phyloP scores from a whole-genome alignment of 106 monocot genomes.

The Dendrobium nobile region DNA sequence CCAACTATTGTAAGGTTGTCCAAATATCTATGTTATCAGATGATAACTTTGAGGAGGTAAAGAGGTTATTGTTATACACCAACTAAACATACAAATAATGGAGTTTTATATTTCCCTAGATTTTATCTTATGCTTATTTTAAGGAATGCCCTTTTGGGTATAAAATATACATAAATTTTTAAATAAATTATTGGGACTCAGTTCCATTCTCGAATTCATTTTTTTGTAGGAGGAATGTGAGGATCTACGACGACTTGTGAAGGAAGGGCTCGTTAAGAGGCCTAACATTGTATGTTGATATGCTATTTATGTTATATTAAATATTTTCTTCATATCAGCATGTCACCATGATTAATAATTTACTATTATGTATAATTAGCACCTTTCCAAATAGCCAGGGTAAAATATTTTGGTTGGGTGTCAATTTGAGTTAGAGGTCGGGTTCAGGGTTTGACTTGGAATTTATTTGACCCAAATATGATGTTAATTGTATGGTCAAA shows the following conservation, averaged over 20 bases:
- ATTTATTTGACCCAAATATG: not conserved
- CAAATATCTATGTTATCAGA: slow-evolving; percentile 54
- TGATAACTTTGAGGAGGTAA: slow-evolving; percentile 78
- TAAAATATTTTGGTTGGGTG: not conserved
- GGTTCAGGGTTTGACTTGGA: not conserved
- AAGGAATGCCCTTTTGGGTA: not conserved
- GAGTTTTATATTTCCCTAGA: not conserved
- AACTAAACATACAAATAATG: not conserved
- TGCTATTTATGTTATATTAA: not conserved
- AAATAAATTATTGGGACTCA: not conserved
- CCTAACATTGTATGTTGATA: slow-evolving; percentile 50
- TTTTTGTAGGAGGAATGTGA: slow-evolving; percentile 63
- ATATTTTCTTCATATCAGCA: not conserved
- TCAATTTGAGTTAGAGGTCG: not conserved
- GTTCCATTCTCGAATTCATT: not conserved
- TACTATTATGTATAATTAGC: not conserved
- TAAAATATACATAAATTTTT: not conserved
- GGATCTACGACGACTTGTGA: slow-evolving; percentile 46
- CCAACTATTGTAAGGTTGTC: slow-evolving; percentile 47
- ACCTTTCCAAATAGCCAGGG: not conserved
- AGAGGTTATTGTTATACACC: not conserved
- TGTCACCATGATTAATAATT: not conserved
- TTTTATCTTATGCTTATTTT: not conserved
- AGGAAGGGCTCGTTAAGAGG: slow-evolving; percentile 47
- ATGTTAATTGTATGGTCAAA: not conserved